These are phyloP conservation scores for Epicoccum nigrum DNA, from an alignment of 2,329 filamentous ascomycete genomes.

Conservation along the genomic window DNA sequence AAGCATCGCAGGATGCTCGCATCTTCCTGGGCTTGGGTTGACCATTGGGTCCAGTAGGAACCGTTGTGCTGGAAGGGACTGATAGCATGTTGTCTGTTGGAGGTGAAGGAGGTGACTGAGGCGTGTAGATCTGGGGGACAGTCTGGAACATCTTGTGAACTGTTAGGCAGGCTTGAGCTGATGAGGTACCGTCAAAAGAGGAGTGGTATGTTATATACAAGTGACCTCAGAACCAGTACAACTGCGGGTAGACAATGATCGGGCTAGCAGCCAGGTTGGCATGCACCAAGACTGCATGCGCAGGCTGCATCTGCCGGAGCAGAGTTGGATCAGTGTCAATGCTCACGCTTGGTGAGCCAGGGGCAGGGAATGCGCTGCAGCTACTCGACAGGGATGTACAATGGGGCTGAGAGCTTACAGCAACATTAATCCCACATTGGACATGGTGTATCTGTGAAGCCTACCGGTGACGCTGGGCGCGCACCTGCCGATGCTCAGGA, in stretches of 20 bases:
- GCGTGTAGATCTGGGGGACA: constrained; percentile 32
- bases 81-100: constrained; percentile 33
- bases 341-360: constrained; percentile 39
- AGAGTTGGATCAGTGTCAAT: constrained; percentile 35
- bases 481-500: constrained; percentile 21
- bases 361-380: constrained; percentile 40
- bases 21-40: constrained; percentile 45
- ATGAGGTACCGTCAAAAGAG: constrained; percentile 23
- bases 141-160: constrained; percentile 39
- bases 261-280: constrained; percentile 30
- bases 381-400: constrained; percentile 32
- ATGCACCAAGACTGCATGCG: constrained; percentile 27
- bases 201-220: constrained; percentile 42
- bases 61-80: constrained; percentile 25
- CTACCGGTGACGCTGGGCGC: constrained; percentile 33
- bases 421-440: constrained; percentile 29
- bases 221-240: constrained; percentile 22
- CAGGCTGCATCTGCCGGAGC: constrained; percentile 33
- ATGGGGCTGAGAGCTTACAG: constrained; percentile 47
- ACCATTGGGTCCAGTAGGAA: constrained; percentile 29
- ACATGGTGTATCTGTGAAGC: constrained; percentile 27
- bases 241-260: constrained; percentile 24
- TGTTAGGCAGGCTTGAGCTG: constrained; percentile 20
- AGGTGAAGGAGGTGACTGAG: constrained; percentile 32
- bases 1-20: constrained; percentile 47